phyloP scores from a whole-genome alignment of 176 grass and related monocot genomes.

The Rhynchospora tenuis region DNA sequence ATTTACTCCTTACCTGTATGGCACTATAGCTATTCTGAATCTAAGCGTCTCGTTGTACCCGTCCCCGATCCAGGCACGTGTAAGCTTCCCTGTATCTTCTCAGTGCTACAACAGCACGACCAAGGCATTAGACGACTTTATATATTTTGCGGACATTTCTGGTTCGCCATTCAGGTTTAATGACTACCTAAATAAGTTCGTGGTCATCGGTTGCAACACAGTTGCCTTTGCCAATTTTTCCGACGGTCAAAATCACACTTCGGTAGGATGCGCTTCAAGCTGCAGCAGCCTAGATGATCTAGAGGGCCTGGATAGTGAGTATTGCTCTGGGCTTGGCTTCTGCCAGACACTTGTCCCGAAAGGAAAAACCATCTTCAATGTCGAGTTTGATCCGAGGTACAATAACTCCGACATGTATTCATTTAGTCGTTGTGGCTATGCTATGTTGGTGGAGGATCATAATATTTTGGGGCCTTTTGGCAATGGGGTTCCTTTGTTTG shows the following conservation, averaged over 20 bases:
- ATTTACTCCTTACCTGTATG: not conserved
- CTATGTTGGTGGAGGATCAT: not conserved
- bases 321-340: constrained; percentile 2
- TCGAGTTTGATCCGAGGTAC: not conserved
- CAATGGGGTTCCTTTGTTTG: not conserved
- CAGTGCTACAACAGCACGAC: not conserved
- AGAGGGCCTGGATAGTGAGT: not conserved
- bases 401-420: not conserved
- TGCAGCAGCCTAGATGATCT: not conserved
- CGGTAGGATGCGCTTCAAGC: not conserved
- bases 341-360: not conserved
- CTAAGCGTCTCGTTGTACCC: not conserved
- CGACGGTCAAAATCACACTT: not conserved
- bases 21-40: not conserved
- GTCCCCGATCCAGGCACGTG: no score
- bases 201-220: not conserved
- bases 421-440: not conserved
- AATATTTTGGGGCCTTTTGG: no score
- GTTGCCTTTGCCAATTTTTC: not conserved
- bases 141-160: no score
- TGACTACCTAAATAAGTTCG: not conserved
- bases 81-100: not conserved
- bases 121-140: not conserved
- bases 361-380: not conserved
- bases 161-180: not conserved